phyloP scores from a whole-genome alignment of 2,329 filamentous ascomycete genomes.

The Fusarium avenaceum region DNA sequence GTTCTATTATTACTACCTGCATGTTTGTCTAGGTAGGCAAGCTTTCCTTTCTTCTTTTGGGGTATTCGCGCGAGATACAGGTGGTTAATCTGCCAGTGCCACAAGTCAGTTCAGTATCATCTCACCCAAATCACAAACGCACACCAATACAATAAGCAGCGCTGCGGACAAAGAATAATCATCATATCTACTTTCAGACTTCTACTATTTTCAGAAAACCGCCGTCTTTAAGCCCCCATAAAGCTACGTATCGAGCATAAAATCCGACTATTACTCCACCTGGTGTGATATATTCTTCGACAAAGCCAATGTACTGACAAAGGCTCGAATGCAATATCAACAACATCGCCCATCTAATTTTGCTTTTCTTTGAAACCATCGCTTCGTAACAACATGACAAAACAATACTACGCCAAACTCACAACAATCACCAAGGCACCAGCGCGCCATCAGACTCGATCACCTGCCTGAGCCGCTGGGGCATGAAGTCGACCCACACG shows the following conservation, averaged over 20 bases:
- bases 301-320: neutral
- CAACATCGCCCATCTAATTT: neutral
- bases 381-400: conserved; percentile 24
- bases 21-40: no score
- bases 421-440: conserved; percentile 52
- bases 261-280: conserved; percentile 1
- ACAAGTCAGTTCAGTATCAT: neutral
- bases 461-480: conserved; percentile 52
- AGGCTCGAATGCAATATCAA: neutral
- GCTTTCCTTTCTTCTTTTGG: neutral
- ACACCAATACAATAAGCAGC: neutral
- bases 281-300: neutral
- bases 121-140: neutral
- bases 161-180: neutral
- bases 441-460: conserved; percentile 52
- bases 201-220: neutral
- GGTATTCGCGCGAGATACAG: neutral
- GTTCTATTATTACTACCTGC: no score
- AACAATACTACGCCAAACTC: conserved; percentile 24
- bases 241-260: neutral
- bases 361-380: conserved; percentile 13
- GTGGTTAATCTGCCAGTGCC: neutral
- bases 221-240: neutral
- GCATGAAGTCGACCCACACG: conserved; percentile 57
- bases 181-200: neutral